Conservation (phyloP, 768 basidiomycete species). For the Coprinopsis sp. region DNA sequence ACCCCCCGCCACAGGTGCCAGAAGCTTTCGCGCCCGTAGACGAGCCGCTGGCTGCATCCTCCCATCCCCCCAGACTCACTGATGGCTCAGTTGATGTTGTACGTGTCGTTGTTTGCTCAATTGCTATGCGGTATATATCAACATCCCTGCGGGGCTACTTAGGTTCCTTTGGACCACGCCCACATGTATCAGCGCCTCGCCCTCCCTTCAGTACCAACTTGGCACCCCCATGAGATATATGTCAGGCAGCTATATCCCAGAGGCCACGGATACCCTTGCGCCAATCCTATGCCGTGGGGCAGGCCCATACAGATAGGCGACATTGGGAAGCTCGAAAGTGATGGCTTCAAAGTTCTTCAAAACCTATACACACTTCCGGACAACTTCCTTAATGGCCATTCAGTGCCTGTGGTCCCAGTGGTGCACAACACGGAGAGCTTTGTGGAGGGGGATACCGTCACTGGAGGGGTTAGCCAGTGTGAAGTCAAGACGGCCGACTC, state of each 20-base stretch:
- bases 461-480: too few species aligned
- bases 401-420: not conserved
- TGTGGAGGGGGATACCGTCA: not conserved
- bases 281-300: not conserved
- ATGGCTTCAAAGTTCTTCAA: not conserved
- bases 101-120: too few species aligned
- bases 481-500: too few species aligned
- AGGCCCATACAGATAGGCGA: not conserved
- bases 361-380: not conserved
- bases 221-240: not conserved
- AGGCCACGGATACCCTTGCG: not conserved
- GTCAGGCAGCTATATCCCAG: not conserved
- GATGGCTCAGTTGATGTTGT: too few species aligned
- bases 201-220: not conserved
- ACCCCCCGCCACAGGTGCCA: too few species aligned
- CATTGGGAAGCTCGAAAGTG: not conserved
- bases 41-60: too few species aligned
- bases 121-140: too few species aligned
- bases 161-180: not conserved
- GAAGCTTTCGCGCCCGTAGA: too few species aligned
- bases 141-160: too few species aligned
- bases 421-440: not conserved
- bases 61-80: too few species aligned
- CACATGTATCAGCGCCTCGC: not conserved
- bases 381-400: too few species aligned